Base-by-base conservation (phyloP, 2,329 filamentous ascomycete genomes). In the Stagonosporopsis vannaccii region DNA sequence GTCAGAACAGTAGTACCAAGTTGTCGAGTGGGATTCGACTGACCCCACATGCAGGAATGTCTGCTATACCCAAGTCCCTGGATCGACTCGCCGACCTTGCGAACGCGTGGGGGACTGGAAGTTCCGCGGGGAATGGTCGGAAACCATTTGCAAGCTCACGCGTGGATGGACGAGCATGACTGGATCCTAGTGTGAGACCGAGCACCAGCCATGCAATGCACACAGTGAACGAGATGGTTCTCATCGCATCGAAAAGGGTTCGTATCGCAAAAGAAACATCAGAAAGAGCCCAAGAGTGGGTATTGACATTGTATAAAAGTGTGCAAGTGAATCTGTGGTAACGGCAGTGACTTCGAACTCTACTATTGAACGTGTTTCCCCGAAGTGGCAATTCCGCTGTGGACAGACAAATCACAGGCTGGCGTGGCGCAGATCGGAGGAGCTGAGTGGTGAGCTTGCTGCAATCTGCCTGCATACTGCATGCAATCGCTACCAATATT, bases 11-110 rank as follows among this genome's bases (percentile, higher is more conserved):
- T 32, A 7, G 9, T 13, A 9, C 17, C 5, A 15, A 30, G 17
- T 9, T n/a, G 6, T n/a, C 5, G 8, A 3, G 19, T 19, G 19
- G 17, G 26, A 15, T n/a, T 26, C 5, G 7, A 59, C 55, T 42
- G 48, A 68, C 63, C 40, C 63, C 65, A 45, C 63, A 68, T 37
- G 57, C 15, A 30, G 65, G 65, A 22, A 66, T 61, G 49, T 68
- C 55, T 17, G 50, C 50, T 37, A 66, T 55, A 9, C 58, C 49
- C 40, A 63, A 23, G 15, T 47, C 44, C 35, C 56, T 56, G 25
- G 36, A 4, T 22, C 20, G 35, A 39, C 8, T 30, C 8, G 35
- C 12, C 17, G 35, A 37, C 35, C 35, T 37, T 12, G 35, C 35
- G 7, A 20, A 20, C 17, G 19, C 4, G 19, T 37, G 35, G 17